Base-by-base conservation (phyloP, 257 asterid genomes). In the Solanum tarapatanum region DNA sequence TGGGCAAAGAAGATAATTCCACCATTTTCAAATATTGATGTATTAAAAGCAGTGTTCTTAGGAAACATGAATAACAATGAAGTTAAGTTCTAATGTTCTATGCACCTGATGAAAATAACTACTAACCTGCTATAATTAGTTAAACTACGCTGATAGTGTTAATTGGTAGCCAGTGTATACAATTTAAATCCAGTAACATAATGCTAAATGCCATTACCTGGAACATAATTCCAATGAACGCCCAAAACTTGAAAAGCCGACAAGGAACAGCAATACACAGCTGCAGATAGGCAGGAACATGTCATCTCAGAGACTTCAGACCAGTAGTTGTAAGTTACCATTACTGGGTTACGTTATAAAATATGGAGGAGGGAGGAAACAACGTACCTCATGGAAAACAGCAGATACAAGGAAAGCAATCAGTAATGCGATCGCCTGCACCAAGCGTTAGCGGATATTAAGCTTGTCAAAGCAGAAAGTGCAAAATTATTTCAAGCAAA, bases 241-340 rank as follows among this genome's bases (percentile, higher is more conserved):
- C 99, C 99, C 99, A 97, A 77, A 93, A 92, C 93, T 93, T 97
- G 95, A 96, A 97, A 87, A 97, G 94, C 88, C 93, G 99, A 92
- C 98, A 97, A 30, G 99, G 99, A 82, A 97, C 99, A 30, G 99
- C 99, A 86, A 97, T 89, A 24, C 99, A 97, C 86, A 97, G 88
- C 99, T 97, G 97, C 91, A 86, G 86, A 87, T 86, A 74, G 89
- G 80, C 88, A 90, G 48, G 68, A 80, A 80, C 17, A n/a, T 28
- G 68, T 26, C 16, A 48, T 45, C 68, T 45, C 68, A 55, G 9
- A 55, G 62, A 55, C 62, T 55, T 45, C 62, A 16, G 4, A 8
- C 85, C 39, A 45, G 37, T 23, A 11, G 32, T 16, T 28, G 26
- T 26, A 45, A 45, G 85, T 48, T 28, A 24, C 37, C 26, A 45